Evolutionary conservation across 83 land plant genomes (phyloP).

Genomic region (Isoetes engelmannii): DNA sequence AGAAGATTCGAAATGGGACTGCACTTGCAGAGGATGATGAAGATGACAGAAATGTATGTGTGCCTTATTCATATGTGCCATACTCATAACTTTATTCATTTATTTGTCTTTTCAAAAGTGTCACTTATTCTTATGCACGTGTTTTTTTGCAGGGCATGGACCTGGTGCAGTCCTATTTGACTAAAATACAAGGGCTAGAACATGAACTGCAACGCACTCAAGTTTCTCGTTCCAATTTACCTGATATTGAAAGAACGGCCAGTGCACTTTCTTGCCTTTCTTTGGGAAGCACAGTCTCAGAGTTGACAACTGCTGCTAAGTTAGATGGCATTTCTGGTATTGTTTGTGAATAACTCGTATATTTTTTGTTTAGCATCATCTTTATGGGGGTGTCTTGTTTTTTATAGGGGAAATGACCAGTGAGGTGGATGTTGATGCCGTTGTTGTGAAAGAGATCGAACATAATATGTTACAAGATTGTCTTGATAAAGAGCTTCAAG

Average conservation of each 20-base stretch:
- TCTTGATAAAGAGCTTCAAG: conserved; percentile 73
- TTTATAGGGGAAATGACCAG: conserved; percentile 41
- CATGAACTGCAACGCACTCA: conserved; percentile 42
- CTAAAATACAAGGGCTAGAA: conserved; percentile 76
- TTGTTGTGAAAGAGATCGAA: conserved; percentile 66
- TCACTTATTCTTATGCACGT: background rate
- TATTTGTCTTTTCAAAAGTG: too few relatives aligned
- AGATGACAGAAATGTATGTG: conserved; percentile 31
- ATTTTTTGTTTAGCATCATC: background rate
- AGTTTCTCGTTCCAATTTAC: conserved; percentile 15
- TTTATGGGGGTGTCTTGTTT: background rate
- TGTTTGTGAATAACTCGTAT: background rate
- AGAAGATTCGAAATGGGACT: conserved; percentile 60
- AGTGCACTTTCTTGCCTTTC: too few relatives aligned
- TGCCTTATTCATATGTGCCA: conserved; percentile 10
- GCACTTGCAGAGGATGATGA: conserved; percentile 61
- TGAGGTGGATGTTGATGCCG: conserved; percentile 58
- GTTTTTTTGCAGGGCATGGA: conserved; percentile 40
- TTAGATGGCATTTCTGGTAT: background rate
- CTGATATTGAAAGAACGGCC: background rate
- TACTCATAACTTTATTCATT: too few relatives aligned
- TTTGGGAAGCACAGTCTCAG: too few relatives aligned
- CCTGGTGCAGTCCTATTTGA: conserved; percentile 47
- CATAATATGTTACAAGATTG: conserved; percentile 74
- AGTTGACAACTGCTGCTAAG: background rate